Base-by-base conservation (phyloP, 2,329 filamentous ascomycete genomes). In the Fusarium nisikadoi region DNA sequence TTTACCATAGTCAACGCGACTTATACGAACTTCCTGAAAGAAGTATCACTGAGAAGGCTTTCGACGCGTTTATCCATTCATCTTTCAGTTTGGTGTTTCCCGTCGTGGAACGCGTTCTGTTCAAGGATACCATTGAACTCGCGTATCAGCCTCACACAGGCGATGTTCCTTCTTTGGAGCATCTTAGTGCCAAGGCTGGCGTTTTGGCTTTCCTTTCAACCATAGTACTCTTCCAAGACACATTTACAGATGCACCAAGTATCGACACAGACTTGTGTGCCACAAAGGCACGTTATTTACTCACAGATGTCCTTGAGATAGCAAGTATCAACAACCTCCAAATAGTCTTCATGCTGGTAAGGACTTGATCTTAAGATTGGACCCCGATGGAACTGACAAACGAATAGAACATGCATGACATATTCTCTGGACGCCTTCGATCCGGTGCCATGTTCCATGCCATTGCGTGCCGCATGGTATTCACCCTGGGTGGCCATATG, bases 161-260 rank as follows among this genome's bases (percentile, higher is more conserved):
- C 4, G 57, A 65, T 8, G 39, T 64, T 6, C 36, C 66, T 13
- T 65, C 76, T 11, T 42, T 79, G 43, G 79, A 77, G 62, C 72
- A 74, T 6, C 75, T 81, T 6, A 80, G 79, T 33, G 81, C 83
- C 20, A 85, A 81, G 53, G 84, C 83, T 2, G 88, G 85, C 59
- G 80, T 89, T 1, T 81, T 87, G 53, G 81, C 86, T 1, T 88
- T 89, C 71, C 65, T 85, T 0, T 81, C 84, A 0, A 78, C 86
- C 41, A 74, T 79, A 9, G 54, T 69, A 20, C 59, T 76, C 8
- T 60, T 80, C 73, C 42, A 68, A 10, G 62, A 52, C 0, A 25
- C 79, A 12, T 58, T 35, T 35, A 64, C 4, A 35, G 67, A 11
- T 31, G 50, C 39, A 41, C 71, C 20, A 29, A n/a, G 64, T 8